A percentile compares a stretch with the other conserved stretches of the same genome.
Evolutionary conservation across 1,139 yeast species (phyloP).

Genomic region (Sugiyamaella castrensis): DNA sequence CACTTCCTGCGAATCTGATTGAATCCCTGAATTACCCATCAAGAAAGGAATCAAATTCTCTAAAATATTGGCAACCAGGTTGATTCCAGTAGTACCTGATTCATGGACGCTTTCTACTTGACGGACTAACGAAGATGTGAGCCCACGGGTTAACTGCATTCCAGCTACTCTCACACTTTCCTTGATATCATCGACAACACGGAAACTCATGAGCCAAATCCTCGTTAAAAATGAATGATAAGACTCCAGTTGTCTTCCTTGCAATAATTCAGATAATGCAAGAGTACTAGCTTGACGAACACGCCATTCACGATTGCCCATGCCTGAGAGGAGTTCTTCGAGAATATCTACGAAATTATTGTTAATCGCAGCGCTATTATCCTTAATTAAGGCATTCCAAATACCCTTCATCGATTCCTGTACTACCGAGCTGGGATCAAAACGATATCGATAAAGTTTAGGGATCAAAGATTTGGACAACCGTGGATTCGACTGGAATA

Average conservation of each 20-base stretch:
- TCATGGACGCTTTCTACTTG: slow-evolving; percentile 44
- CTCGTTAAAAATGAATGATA: slow-evolving; percentile 58
- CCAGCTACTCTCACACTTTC: slow-evolving; percentile 91
- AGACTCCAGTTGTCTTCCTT: slow-evolving; percentile 52
- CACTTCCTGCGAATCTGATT: slow-evolving; percentile 85
- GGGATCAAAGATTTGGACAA: slow-evolving; percentile 68
- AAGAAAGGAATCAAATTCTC: slow-evolving; percentile 71
- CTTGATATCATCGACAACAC: slow-evolving; percentile 90
- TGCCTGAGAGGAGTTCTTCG: slow-evolving; percentile 60
- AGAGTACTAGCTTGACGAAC: slow-evolving; percentile 84
- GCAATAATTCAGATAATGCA: slow-evolving; percentile 70
- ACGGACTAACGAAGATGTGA: slow-evolving; percentile 62
- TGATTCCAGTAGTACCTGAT: slow-evolving; percentile 38
- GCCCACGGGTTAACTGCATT: slow-evolving; percentile 57
- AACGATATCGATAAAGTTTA: slow-evolving; percentile 75
- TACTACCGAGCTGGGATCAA: slow-evolving; percentile 77
- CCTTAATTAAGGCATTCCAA: slow-evolving; percentile 72
- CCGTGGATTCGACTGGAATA: slow-evolving; percentile 52
- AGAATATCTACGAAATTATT: slow-evolving; percentile 58
- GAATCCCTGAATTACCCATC: slow-evolving; percentile 71
- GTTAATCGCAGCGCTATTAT: slow-evolving; percentile 55
- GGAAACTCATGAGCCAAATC: slow-evolving; percentile 85
- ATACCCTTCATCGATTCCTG: slow-evolving; percentile 82
- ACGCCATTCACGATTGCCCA: slow-evolving; percentile 90
- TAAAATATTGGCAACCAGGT: slow-evolving; percentile 53